phyloP scores from a whole-genome alignment of 139 green algal species.

The Dunaliella sp. region DNA sequence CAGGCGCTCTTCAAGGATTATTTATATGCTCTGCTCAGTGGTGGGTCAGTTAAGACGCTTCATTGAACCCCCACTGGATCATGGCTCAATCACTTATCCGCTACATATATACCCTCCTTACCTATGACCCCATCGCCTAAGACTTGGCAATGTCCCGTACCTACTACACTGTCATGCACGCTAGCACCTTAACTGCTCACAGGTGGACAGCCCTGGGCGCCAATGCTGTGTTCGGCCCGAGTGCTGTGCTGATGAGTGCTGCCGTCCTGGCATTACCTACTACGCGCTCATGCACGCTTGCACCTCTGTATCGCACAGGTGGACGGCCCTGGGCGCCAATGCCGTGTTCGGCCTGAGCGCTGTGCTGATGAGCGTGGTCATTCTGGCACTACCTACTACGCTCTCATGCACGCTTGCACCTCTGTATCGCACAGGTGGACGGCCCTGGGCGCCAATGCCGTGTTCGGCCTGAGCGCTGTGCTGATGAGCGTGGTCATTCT shows the following conservation, averaged over 20 bases:
- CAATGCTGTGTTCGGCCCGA: slow-evolving; percentile 36
- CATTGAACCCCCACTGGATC: background rate
- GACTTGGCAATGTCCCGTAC: background rate
- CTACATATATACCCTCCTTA: background rate
- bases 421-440: background rate
- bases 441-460: no score
- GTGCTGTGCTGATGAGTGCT: slow-evolving; percentile 24
- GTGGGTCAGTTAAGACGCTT: background rate
- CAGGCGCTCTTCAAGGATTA: no score
- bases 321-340: no score
- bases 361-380: background rate
- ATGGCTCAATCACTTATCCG: background rate
- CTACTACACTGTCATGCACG: background rate
- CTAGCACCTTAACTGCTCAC: background rate
- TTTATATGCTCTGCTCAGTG: background rate
- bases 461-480: background rate
- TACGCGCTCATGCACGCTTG: no score
- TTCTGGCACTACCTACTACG: background rate
- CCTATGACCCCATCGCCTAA: background rate
- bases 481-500: background rate
- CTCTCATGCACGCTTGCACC: background rate
- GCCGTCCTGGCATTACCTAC: slow-evolving; percentile 25
- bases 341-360: background rate
- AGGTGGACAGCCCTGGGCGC: slow-evolving; percentile 16
- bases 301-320: no score